Base-by-base conservation (phyloP, 441 rosid genomes). In the Sinapis alba region DNA sequence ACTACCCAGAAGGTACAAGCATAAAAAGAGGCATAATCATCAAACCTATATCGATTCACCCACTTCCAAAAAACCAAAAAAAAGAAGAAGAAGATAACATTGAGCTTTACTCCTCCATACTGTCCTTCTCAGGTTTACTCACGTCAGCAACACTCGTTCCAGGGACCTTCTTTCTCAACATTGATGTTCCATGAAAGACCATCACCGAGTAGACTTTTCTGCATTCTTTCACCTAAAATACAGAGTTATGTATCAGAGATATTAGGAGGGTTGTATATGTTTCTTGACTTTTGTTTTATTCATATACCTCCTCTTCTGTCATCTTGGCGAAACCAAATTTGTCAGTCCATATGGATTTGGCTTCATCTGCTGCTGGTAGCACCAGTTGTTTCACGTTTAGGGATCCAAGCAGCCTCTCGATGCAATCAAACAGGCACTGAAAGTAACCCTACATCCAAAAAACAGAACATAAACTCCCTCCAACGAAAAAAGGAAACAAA, bases 291-390 rank as follows among this genome's bases (percentile, higher is more conserved):
- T 13, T 34, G 47, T 13, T 19, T 65, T 41, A 24, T 19, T 21
- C 7, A 47, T 6, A 1, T 41, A 95, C 99, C 93, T 89, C 96
- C 15, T 89, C 93, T 0, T 80, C 77, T 0, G 77, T 76, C 83
- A 92, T 84, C 80, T 81, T 83, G 80, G 65, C 69, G 80, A 95
- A 95, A 10, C 96, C 90, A 53, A 95, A 95, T 78, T 89, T 91
- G 66, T 86, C 86, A 2, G 87, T 92, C 98, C 97, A 95, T 58
- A 95, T 88, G 32, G 97, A 87, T 81, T 86, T 90, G 0, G 93
- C 98, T 87, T 89, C 96, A 64, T 85, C 94, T 20, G 98, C 97
- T 15, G 98, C 96, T 9, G 98, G 99, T 71, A 95, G 92, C 65
- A 91, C 87, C 0, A 92, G 80, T 47, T 84, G 78, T 83, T 86